Conservation (phyloP, 305 asterid genomes). For the Fraxinus albicans region DNA sequence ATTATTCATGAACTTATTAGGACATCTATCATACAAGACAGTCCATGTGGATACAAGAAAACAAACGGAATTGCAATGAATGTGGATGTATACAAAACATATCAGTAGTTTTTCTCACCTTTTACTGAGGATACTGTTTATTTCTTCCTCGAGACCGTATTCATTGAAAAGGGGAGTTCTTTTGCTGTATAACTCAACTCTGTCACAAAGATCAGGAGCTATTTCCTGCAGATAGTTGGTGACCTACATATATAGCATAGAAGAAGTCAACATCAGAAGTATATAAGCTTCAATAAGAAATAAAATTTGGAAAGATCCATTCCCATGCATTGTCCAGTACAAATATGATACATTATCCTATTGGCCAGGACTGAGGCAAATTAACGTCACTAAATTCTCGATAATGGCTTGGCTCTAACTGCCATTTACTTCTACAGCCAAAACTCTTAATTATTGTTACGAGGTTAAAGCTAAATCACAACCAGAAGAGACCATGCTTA, state of each 20-base stretch:
- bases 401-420: neutral
- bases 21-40: constrained; percentile 18
- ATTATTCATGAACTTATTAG: neutral
- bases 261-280: constrained; percentile 31
- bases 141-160: constrained; percentile 82
- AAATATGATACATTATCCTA: neutral
- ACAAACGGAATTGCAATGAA: neutral
- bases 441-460: neutral
- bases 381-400: neutral
- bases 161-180: constrained; percentile 87
- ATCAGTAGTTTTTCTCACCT: constrained; percentile 49
- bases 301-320: constrained; percentile 19
- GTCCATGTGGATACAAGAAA: neutral
- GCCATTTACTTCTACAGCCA: neutral
- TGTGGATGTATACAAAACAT: neutral
- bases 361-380: neutral
- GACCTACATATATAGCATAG: constrained; percentile 54
- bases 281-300: neutral
- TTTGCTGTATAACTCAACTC: constrained; percentile 79
- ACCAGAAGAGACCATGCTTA: neutral
- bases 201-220: constrained; percentile 88
- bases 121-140: constrained; percentile 77
- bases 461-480: neutral
- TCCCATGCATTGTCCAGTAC: constrained; percentile 1
- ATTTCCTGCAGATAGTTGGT: constrained; percentile 95